Conservation (phyloP, 345 rosid species). For the Euphorbia pulcherrima region DNA sequence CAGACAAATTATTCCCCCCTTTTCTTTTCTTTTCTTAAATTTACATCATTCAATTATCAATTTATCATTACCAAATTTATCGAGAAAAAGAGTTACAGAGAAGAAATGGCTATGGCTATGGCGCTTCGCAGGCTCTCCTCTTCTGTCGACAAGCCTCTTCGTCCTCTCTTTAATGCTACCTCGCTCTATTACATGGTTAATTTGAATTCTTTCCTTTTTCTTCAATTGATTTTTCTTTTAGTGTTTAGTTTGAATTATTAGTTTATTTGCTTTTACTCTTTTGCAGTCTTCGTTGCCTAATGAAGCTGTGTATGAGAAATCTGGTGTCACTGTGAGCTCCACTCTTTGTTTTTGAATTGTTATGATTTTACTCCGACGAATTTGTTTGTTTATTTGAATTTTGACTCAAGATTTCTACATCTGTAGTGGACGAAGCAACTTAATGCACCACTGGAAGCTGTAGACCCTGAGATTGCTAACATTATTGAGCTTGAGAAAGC, state of each 20-base stretch:
- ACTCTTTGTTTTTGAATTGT: no score
- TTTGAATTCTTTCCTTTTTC: neutral
- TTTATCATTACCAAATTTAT: slow-evolving; percentile 30
- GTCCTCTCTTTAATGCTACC: slow-evolving; percentile 65
- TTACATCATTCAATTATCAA: neutral
- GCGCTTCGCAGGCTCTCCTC: slow-evolving; percentile 94
- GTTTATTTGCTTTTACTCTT: neutral
- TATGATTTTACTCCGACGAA: neutral
- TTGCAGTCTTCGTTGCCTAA: slow-evolving; percentile 82
- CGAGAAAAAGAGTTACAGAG: neutral
- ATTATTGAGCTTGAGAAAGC: slow-evolving; percentile 96
- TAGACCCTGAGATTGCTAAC: slow-evolving; percentile 92
- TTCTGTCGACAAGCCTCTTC: slow-evolving; percentile 67
- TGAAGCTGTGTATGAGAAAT: slow-evolving; percentile 81
- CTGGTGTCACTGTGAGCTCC: slow-evolving; percentile 59
- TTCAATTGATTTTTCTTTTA: neutral
- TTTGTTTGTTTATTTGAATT: neutral
- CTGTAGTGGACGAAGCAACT: slow-evolving; percentile 99
- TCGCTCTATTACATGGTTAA: slow-evolving; percentile 62
- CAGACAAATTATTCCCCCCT: neutral
- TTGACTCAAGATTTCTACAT: no score
- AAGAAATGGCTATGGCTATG: slow-evolving; percentile 60
- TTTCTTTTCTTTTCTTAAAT: neutral
- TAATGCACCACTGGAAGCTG: slow-evolving; percentile 78
- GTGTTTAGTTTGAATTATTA: neutral